Evolutionary conservation across 768 basidiomycete genomes (phyloP).

Genomic region (Tephrocybe sp.): DNA sequence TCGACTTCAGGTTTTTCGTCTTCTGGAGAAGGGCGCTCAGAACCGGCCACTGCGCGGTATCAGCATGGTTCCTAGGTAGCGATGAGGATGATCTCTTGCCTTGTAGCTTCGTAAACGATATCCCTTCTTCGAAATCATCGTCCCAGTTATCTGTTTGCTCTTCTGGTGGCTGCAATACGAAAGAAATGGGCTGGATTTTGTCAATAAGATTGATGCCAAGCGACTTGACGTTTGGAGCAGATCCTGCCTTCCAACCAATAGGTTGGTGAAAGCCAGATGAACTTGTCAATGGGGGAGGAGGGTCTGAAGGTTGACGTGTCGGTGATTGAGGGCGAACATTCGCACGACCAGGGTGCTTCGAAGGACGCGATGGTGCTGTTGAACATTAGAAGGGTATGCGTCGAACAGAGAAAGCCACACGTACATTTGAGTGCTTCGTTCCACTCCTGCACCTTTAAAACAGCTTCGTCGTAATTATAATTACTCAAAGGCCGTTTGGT

Average conservation of each 20-base stretch:
- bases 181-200: conserved; percentile 61
- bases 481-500: conserved; percentile 56
- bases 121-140: conserved; percentile 94
- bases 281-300: conserved; percentile 27
- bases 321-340: conserved; percentile 45
- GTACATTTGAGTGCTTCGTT: conserved; percentile 93
- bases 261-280: conserved; percentile 28
- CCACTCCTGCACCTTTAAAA: conserved; percentile 96
- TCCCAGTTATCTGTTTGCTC: conserved; percentile 97
- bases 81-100: too few species aligned
- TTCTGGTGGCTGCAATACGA: conserved; percentile 70
- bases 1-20: conserved; percentile 58
- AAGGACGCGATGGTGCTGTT: conserved; percentile 68
- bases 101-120: conserved; percentile 82
- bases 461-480: conserved; percentile 91
- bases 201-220: conserved; percentile 42
- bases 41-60: conserved; percentile 35
- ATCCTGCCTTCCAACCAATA: conserved; percentile 33
- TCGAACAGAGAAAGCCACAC: conserved; percentile 16
- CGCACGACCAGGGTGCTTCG: conserved; percentile 57
- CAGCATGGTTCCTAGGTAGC: conserved; percentile 6
- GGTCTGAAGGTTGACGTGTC: conserved; percentile 39
- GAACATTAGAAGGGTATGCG: conserved; percentile 1
- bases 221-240: conserved; percentile 31
- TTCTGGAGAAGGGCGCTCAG: conserved; percentile 58